phyloP scores from a whole-genome alignment of 2,329 filamentous ascomycete species.

The Neurospora sp. region DNA sequence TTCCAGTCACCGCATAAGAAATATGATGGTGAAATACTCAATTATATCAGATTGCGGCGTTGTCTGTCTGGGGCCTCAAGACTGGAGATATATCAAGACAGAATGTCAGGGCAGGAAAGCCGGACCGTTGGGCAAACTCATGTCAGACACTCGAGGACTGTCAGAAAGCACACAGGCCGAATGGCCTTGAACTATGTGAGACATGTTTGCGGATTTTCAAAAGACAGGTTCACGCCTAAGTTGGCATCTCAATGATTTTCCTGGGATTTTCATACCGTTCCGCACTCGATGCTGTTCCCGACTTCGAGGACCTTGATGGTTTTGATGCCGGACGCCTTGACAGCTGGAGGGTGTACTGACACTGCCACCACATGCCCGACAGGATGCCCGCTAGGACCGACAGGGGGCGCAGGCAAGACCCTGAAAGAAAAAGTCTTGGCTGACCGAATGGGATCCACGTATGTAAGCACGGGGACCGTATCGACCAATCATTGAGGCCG shows the following conservation, averaged over 20 bases:
- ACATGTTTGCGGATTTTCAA: no score
- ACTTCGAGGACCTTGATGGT: not conserved
- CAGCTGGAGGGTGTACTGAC: not conserved
- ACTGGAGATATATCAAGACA: no score
- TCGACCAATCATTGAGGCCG: not conserved
- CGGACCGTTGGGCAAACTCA: not conserved
- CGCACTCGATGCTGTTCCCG: not conserved
- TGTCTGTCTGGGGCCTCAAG: no score
- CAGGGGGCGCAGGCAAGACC: not conserved
- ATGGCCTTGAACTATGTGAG: rapidly evolving
- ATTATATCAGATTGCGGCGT: no score
- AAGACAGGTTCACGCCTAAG: no score
- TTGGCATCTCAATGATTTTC: not conserved
- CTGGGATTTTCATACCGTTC: not conserved
- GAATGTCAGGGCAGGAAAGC: not conserved
- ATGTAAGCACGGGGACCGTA: not conserved
- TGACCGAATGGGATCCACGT: not conserved
- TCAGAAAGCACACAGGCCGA: not conserved
- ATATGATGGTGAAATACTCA: no score
- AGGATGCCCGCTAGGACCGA: not conserved
- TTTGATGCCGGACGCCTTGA: not conserved
- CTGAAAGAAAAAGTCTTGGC: not conserved
- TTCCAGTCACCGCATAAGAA: no score
- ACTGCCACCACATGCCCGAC: not conserved
- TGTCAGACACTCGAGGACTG: not conserved